Conservation (phyloP, 768 basidiomycete species). For the Kwoniella europaea region DNA sequence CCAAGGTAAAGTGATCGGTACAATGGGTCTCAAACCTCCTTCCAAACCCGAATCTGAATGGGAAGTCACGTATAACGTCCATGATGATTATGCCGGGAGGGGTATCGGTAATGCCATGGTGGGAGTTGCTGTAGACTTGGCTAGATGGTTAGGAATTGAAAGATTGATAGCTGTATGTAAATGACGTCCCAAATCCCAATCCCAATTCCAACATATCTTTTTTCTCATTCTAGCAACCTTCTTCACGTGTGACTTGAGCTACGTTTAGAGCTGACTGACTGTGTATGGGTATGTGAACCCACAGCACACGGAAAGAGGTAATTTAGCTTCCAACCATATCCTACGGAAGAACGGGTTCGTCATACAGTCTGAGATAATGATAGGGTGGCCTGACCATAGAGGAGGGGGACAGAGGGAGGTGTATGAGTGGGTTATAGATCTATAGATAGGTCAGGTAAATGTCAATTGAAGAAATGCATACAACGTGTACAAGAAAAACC, state of each 20-base stretch:
- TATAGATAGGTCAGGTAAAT: too few species aligned
- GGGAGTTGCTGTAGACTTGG: neutral
- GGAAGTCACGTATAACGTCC: slow-evolving; percentile 2
- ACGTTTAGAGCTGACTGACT: too few species aligned
- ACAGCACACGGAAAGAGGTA: neutral
- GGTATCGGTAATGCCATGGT: slow-evolving; percentile 4
- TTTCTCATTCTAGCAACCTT: too few species aligned
- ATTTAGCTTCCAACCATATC: neutral
- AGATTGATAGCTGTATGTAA: neutral
- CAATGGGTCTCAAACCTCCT: neutral
- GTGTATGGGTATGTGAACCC: too few species aligned
- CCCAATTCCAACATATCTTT: too few species aligned
- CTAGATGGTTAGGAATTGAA: neutral
- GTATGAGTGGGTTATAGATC: neutral
- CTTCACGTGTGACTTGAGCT: too few species aligned
- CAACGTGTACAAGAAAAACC: neutral
- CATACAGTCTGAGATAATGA: neutral
- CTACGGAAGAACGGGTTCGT: neutral
- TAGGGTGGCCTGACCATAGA: slow-evolving; percentile 8
- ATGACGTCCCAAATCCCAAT: too few species aligned
- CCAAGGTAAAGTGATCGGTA: neutral
- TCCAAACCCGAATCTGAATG: neutral
- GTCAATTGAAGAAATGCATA: neutral
- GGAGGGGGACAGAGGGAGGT: neutral
- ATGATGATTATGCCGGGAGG: neutral